Evolutionary conservation across 2,329 filamentous ascomycete species (phyloP), one percentile per base, ranked within the genome.

Genomic region (Penicillium sp.): DNA sequence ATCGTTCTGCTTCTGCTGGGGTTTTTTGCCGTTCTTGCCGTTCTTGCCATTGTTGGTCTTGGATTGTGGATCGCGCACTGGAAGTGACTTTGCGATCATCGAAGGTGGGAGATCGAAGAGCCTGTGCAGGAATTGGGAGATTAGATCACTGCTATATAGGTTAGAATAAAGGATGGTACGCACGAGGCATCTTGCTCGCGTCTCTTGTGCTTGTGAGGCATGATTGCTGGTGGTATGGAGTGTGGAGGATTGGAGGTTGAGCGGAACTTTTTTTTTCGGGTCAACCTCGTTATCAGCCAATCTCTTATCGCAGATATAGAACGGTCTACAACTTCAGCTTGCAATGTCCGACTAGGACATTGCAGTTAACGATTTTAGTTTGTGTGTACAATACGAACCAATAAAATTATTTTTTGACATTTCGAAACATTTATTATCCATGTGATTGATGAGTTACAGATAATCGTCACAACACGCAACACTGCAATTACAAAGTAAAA

Each of bases 141-240:
- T 57, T 55, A 57, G 53, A 45, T 35, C 31, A 14, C 2, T 33
- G 31, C 16, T 35, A 13, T n/a, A 14, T 8, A 19, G 1, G n/a
- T 21, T 58, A 52, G 1, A 13, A 5, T 19, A 4, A 1, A 58
- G 33, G 45, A 8, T 23, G 47, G 53, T 45, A 71, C 80, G 63
- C 72, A 88, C 87, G 79, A 78, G 55, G 69, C 68, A 62, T 78
- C 72, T 37, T 85, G 84, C 63, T 75, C 69, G 35, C 75, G 74
- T 62, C 90, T 83, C 62, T 89, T 93, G 74, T 96, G 91, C 77
- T 96, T 96, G 78, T 93, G 91, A 73, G 91, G 91, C 91, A 96
- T 62, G 62, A 53, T 19, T 19, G 19, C 19, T 47, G 51, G 51
- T 45, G 53, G 37, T 37, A 51, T 51, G 42, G 57, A 50, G 50